Evolutionary conservation across 805 yeast species (phyloP).

Genomic region (Saccharomycopsis oosterbeekiorum): DNA sequence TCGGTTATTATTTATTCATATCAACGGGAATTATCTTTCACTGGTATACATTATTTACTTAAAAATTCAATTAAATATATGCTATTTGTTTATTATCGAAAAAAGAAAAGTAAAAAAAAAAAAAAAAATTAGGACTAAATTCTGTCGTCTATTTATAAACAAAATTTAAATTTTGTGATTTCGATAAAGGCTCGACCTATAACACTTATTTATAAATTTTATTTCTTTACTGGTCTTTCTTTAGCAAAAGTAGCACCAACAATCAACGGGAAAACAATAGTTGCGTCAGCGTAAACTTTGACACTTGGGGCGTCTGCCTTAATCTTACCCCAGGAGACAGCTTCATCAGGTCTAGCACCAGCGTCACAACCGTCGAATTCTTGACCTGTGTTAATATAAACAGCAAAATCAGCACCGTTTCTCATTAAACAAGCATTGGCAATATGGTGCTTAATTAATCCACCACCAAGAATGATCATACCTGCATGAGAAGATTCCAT

Average conservation of each 20-base stretch:
- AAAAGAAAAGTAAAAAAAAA: slow-evolving; percentile 6
- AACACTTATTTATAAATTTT: too few species aligned
- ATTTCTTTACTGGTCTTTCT: slow-evolving; percentile 26
- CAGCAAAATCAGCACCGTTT: slow-evolving; percentile 98
- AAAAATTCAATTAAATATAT: slow-evolving; percentile 14
- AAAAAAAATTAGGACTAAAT: not conserved
- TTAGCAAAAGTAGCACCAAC: slow-evolving; percentile 96
- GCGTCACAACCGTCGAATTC: slow-evolving; percentile 99
- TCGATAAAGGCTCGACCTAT: not conserved
- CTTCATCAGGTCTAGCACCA: slow-evolving; percentile 98
- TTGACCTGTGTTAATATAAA: slow-evolving; percentile 94
- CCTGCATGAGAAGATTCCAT: slow-evolving; percentile 95
- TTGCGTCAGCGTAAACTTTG: slow-evolving; percentile 91
- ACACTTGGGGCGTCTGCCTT: slow-evolving; percentile 87
- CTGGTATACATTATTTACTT: slow-evolving; percentile 15
- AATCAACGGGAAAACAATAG: slow-evolving; percentile 87
- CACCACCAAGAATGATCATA: slow-evolving; percentile 95
- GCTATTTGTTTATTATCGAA: not conserved
- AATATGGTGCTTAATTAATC: slow-evolving; percentile 91
- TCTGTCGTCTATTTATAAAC: too few species aligned
- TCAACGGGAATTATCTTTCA: not conserved
- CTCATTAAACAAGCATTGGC: slow-evolving; percentile 98
- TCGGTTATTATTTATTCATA: not conserved
- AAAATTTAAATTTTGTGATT: too few species aligned
- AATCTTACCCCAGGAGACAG: slow-evolving; percentile 98